Percentiles rank a stretch among this genome's conserved stretches.
Conservation (phyloP, 1,139 yeast species). For the Yamadazyma atlantica region DNA sequence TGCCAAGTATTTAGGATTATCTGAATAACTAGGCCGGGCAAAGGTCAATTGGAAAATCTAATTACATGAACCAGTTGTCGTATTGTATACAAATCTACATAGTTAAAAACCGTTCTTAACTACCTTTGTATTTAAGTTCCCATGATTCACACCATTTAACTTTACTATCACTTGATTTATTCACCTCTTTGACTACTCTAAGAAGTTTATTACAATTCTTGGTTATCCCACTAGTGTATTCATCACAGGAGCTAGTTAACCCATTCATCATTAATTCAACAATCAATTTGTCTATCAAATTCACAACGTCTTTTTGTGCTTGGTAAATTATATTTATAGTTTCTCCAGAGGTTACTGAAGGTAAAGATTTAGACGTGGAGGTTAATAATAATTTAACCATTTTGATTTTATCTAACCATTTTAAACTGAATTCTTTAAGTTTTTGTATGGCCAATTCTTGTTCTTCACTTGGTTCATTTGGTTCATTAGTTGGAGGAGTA, state of each 20-base stretch:
- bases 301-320: conserved; percentile 31
- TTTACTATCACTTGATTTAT: conserved; percentile 39
- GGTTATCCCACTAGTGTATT: conserved; percentile 24
- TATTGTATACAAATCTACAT: too few species aligned
- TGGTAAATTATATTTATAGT: conserved; percentile 36
- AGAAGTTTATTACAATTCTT: conserved; percentile 32
- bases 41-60: background rate
- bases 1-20: conserved; percentile 70
- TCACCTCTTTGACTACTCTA: conserved; percentile 35
- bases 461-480: conserved; percentile 17
- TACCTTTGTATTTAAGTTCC: conserved; percentile 32
- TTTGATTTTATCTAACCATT: conserved; percentile 55
- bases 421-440: conserved; percentile 39
- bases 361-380: conserved; percentile 58
- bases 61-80: background rate
- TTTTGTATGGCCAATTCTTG: conserved; percentile 22
- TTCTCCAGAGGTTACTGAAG: conserved; percentile 33
- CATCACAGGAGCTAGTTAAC: conserved; percentile 28
- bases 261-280: conserved; percentile 49
- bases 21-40: conserved; percentile 10
- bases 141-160: conserved; percentile 54
- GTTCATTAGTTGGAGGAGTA: conserved; percentile 21
- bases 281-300: conserved; percentile 44
- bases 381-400: conserved; percentile 53
- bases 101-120: too few species aligned